Conservation (phyloP, 1,284 basidiomycete species). For the Heterobasidion occidentale region DNA sequence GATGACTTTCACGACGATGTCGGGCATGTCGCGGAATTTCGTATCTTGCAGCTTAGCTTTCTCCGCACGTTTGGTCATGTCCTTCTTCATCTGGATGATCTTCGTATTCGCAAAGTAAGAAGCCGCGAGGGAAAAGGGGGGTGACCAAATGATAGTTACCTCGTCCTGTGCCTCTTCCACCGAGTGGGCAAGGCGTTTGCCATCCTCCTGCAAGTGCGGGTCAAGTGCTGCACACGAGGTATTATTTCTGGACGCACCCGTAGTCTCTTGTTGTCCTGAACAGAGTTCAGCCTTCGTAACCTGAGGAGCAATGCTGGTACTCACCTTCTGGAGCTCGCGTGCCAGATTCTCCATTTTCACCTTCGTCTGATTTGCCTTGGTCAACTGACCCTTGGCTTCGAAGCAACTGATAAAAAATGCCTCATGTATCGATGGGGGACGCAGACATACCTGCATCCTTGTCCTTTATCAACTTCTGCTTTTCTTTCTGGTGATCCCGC, state of each 20-base stretch:
- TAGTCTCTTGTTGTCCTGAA: slow-evolving; percentile 76
- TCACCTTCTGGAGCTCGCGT: slow-evolving; percentile 77
- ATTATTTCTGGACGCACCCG: slow-evolving; percentile 41
- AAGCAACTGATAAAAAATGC: slow-evolving; percentile 5
- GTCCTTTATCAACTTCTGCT: slow-evolving; percentile 79
- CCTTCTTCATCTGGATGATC: slow-evolving; percentile 70
- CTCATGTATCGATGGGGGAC: slow-evolving; percentile 8
- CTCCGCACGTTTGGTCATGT: slow-evolving; percentile 68
- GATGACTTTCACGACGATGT: slow-evolving; percentile 77
- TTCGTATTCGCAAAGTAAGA: slow-evolving; percentile 19
- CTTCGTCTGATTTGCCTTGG: slow-evolving; percentile 79
- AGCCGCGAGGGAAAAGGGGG: neutral
- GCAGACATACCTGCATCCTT: slow-evolving; percentile 66
- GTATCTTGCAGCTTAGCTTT: slow-evolving; percentile 66
- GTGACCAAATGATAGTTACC: slow-evolving; percentile 28
- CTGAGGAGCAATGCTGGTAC: neutral
- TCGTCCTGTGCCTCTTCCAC: slow-evolving; percentile 80
- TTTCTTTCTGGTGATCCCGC: slow-evolving; percentile 80
- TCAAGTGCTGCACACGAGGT: slow-evolving; percentile 11
- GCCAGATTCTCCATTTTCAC: slow-evolving; percentile 83
- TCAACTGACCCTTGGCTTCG: slow-evolving; percentile 71
- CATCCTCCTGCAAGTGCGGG: slow-evolving; percentile 55
- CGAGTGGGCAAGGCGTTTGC: slow-evolving; percentile 64
- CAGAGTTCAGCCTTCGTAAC: slow-evolving; percentile 10
- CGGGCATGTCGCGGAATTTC: slow-evolving; percentile 71